Percentiles rank a stretch among this genome's conserved stretches.
Evolutionary conservation across 139 green algal species (phyloP).

Genomic region (Micractinium conductrix): DNA sequence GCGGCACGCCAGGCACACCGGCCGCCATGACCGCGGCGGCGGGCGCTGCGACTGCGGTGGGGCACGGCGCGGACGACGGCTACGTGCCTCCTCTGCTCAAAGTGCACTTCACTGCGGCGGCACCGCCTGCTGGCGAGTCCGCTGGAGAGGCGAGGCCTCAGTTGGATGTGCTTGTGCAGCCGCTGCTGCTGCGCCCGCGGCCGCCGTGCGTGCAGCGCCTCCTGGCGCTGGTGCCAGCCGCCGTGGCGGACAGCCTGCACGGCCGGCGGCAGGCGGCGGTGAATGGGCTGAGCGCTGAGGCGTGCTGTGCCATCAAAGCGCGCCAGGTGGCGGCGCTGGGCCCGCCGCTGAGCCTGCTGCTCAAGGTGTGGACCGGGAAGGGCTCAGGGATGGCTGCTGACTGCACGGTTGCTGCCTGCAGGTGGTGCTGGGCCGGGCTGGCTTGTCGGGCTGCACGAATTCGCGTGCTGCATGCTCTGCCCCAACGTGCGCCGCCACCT

Average conservation of each 20-base stretch:
- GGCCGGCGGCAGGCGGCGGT: constrained; percentile 6
- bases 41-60: background rate
- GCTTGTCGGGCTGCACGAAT: too few species aligned
- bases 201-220: constrained; percentile 16
- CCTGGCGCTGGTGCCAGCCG: background rate
- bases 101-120: background rate
- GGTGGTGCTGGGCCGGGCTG: too few species aligned
- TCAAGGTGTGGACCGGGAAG: constrained; percentile 17
- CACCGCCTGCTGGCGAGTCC: background rate
- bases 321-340: constrained; percentile 4
- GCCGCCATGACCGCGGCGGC: background rate
- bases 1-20: background rate
- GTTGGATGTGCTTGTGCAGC: constrained; percentile 45
- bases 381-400: too few species aligned
- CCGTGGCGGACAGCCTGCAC: constrained; percentile 5
- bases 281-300: constrained; percentile 25
- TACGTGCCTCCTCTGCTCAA: background rate
- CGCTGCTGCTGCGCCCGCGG: constrained; percentile 19
- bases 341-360: constrained; percentile 30
- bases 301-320: constrained; percentile 37
- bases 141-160: background rate
- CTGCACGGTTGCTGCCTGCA: background rate
- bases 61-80: background rate
- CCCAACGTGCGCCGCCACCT: too few species aligned
- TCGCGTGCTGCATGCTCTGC: too few species aligned